phyloP scores from a whole-genome alignment of 805 yeast species.

The Candida alai region DNA sequence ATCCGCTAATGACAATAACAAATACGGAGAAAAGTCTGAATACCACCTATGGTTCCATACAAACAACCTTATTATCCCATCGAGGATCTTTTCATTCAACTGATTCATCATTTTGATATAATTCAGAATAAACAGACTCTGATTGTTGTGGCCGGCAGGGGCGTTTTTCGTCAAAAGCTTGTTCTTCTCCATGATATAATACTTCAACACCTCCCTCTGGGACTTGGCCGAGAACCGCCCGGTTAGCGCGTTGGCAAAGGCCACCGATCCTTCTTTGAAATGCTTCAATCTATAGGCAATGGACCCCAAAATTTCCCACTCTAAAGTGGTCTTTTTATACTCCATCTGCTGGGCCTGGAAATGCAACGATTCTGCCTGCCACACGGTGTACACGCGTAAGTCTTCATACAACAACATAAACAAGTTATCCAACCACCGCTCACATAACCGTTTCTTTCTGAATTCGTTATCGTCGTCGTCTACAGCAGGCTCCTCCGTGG shows the following conservation, averaged over 20 bases:
- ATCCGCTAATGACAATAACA: slow-evolving; percentile 53
- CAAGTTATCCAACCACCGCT: slow-evolving; percentile 69
- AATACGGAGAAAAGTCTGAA: slow-evolving; percentile 75
- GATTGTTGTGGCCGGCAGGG: slow-evolving; percentile 8
- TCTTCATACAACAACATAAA: slow-evolving; percentile 71
- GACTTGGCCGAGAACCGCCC: slow-evolving; percentile 79
- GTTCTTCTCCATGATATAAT: slow-evolving; percentile 51
- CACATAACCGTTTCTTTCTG: slow-evolving; percentile 64
- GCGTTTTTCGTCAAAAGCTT: slow-evolving; percentile 29
- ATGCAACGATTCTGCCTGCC: slow-evolving; percentile 90
- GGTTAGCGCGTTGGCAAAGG: slow-evolving; percentile 68
- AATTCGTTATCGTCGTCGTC: slow-evolving; percentile 38
- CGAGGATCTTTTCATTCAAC: slow-evolving; percentile 58
- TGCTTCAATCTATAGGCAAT: slow-evolving; percentile 85
- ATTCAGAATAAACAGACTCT: slow-evolving; percentile 25
- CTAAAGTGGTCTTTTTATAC: slow-evolving; percentile 72
- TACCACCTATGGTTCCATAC: slow-evolving; percentile 99
- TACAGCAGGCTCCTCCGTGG: slow-evolving; percentile 10
- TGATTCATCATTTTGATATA: slow-evolving; percentile 37
- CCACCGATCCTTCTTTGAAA: slow-evolving; percentile 79
- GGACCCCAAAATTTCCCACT: slow-evolving; percentile 90
- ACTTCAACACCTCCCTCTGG: slow-evolving; percentile 67
- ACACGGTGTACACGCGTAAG: slow-evolving; percentile 77
- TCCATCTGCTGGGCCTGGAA: slow-evolving; percentile 83
- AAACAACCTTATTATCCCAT: slow-evolving; percentile 66